phyloP scores from a whole-genome alignment of 2,329 filamentous ascomycete species.

The Microsporum audouinii region DNA sequence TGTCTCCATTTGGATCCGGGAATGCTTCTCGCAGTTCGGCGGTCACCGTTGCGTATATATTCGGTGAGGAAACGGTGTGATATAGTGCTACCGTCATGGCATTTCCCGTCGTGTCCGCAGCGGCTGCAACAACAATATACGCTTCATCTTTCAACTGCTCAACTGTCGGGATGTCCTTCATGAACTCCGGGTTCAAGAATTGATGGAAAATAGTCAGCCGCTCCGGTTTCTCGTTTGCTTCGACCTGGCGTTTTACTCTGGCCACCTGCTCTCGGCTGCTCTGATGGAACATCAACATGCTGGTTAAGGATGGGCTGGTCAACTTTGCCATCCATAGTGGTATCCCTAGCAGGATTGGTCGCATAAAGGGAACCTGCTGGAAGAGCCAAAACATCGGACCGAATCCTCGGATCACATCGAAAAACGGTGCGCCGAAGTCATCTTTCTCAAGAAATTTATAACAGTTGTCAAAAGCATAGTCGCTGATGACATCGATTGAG shows the following conservation, averaged over 20 bases:
- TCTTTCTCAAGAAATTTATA: conserved; percentile 16
- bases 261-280: conserved; percentile 7
- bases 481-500: conserved; percentile 4
- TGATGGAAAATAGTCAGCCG: conserved; percentile 17
- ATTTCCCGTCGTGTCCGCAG: conserved; percentile 20
- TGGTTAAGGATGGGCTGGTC: conserved; percentile 10
- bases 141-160: conserved; percentile 22
- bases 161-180: conserved; percentile 15
- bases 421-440: conserved; percentile 16
- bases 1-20: conserved; percentile 15
- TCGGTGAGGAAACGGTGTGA: conserved; percentile 19
- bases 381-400: conserved; percentile 18
- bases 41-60: conserved; percentile 14
- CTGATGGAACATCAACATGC: conserved; percentile 15
- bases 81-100: conserved; percentile 19
- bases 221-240: conserved; percentile 13
- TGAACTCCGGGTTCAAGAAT: conserved; percentile 5
- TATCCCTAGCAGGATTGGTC: conserved; percentile 10
- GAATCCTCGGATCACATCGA: conserved; percentile 16
- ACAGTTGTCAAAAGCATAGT: conserved; percentile 18
- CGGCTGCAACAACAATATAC: conserved; percentile 19
- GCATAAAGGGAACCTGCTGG: conserved; percentile 17
- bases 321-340: conserved; percentile 16
- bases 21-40: conserved; percentile 17
- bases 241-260: conserved; percentile 8